Conservation (phyloP, 2,329 filamentous ascomycete genomes). For the Diplodia mutila region DNA sequence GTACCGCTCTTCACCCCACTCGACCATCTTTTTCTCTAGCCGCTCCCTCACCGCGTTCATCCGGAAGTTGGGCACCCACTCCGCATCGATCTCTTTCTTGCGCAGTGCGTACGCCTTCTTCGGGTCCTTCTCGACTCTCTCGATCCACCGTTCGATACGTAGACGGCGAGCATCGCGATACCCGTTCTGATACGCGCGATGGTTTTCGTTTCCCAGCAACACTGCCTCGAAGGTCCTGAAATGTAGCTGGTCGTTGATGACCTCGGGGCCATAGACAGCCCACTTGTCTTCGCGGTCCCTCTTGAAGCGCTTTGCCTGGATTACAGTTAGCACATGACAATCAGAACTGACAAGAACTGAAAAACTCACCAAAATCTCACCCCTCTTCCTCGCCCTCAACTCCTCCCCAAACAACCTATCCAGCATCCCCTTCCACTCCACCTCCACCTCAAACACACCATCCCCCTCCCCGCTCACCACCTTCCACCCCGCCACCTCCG, state of each 20-base stretch:
- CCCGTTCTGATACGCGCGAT: conserved; percentile 7
- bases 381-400: conserved; percentile 1
- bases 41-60: conserved; percentile 6
- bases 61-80: conserved; percentile 10
- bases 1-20: background rate
- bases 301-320: background rate
- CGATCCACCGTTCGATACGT: conserved; percentile 1
- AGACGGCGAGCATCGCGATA: conserved; percentile 8
- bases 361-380: conserved; percentile 1
- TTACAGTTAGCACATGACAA: background rate
- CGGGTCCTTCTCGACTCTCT: background rate
- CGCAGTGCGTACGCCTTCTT: background rate
- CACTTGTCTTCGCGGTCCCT: background rate
- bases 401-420: conserved; percentile 5
- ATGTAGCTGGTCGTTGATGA: background rate
- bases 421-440: background rate
- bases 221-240: conserved; percentile 12
- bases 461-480: background rate
- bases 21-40: background rate
- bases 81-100: conserved; percentile 1
- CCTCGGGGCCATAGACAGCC: background rate
- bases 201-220: conserved; percentile 1
- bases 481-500: background rate
- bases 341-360: background rate
- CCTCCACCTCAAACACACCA: background rate